Evolutionary conservation across 345 rosid genomes (phyloP), one percentile per base, ranked within the genome.

Genomic region (Bretschneidera sinensis): DNA sequence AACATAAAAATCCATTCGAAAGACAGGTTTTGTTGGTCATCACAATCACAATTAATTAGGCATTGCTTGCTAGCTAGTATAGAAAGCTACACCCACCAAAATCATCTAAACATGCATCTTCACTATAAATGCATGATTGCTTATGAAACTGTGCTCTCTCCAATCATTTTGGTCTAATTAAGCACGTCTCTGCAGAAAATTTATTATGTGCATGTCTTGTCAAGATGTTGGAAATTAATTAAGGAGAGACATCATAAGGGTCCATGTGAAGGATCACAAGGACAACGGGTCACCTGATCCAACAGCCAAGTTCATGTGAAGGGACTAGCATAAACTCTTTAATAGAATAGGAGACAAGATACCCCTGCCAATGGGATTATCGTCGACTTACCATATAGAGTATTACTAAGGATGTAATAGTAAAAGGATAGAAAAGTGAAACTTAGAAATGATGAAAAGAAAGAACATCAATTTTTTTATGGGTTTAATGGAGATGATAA

Each of bases 211-310:
- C n/a, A n/a, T 51, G 25, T 48, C 3, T 25, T 15, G 47, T 60
- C 45, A 60, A 60, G 16, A 25, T 19, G 63, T 19, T 48, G 63
- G 59, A 54, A 21, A 53, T 21, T 17, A 23, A 19, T 13, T 18
- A 5, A 54, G 48, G 25, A 21, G 53, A 66, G 52, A 52, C 48
- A 51, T 20, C 54, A 21, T 19, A 67, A 21, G 43, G 22, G 43
- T 66, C 31, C 43, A 6, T 24, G 28, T 19, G 28, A 24, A 24
- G 49, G 50, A 5, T 23, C 23, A 16, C 52, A 50, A 50, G 50
- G 71, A 59, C 61, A 66, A 57, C 54, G 63, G 43, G 72, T 60
- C 65, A 60, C 14, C 4, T 53, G 22, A 23, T 49, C 21, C 10
- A 19, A 31, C 55, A 51, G 51, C 17, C 24, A 64, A 59, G 23